Conservation (phyloP, 2,329 filamentous ascomycete species). For the Pseudopyrenochaeta lycopersici region DNA sequence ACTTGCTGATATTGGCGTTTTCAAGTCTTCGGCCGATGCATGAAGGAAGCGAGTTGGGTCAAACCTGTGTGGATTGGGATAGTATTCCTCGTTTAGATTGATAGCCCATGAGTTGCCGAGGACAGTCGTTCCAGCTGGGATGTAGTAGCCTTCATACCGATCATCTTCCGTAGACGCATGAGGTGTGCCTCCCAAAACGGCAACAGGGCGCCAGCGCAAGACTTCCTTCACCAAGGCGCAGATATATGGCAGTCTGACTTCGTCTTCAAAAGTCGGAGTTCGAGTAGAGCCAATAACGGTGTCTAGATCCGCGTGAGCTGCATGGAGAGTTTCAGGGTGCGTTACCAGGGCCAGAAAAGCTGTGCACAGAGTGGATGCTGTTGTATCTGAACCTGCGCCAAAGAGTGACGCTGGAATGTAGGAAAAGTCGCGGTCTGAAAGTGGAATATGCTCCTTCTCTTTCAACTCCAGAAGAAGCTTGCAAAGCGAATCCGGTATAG, state of each 20-base stretch:
- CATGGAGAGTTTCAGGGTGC: conserved; percentile 54
- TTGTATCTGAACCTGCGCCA: conserved; percentile 62
- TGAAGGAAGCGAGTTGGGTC: conserved; percentile 53
- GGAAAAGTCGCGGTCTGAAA: conserved; percentile 54
- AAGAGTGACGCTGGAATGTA: conserved; percentile 57
- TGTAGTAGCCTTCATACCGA: conserved; percentile 58
- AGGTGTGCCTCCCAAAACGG: conserved; percentile 56
- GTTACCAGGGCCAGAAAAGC: conserved; percentile 61
- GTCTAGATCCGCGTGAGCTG: conserved; percentile 56
- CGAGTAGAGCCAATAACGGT: conserved; percentile 39
- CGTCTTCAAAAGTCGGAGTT: conserved; percentile 49
- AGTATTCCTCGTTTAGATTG: conserved; percentile 53
- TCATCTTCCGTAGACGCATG: conserved; percentile 61
- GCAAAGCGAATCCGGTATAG: conserved; percentile 54
- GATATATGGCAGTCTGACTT: conserved; percentile 48
- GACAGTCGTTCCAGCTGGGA: conserved; percentile 60
- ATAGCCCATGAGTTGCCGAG: conserved; percentile 57
- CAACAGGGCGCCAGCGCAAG: conserved; percentile 49
- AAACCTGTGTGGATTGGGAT: conserved; percentile 51
- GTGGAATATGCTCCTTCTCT: conserved; percentile 49
- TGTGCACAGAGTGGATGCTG: conserved; percentile 57
- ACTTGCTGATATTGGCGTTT: conserved; percentile 16
- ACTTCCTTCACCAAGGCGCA: conserved; percentile 51
- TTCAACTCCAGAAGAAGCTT: conserved; percentile 55
- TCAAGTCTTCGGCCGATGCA: conserved; percentile 21